Conservation (phyloP, 257 asterid genomes). For the Galeopsis tetrahit region DNA sequence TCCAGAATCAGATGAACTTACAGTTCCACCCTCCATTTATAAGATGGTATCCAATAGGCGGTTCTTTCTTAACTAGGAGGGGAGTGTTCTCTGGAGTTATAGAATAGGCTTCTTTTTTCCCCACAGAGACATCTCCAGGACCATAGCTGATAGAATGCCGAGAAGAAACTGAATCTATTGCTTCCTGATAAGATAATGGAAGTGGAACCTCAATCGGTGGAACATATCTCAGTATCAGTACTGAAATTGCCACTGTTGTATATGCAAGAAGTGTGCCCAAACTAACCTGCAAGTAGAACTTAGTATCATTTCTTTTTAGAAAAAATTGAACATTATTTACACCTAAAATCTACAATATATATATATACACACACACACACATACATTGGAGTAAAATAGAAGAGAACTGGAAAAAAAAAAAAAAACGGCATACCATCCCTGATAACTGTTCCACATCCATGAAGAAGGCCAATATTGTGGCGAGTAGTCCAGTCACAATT, state of each 20-base stretch:
- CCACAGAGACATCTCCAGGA: slow-evolving; percentile 40
- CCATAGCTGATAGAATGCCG: slow-evolving; percentile 42
- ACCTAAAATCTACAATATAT: background rate
- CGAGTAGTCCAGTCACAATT: slow-evolving; percentile 70
- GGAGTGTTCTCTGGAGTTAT: slow-evolving; percentile 47
- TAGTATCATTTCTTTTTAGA: background rate
- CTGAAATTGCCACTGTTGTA: slow-evolving; percentile 86
- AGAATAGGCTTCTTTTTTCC: slow-evolving; percentile 40
- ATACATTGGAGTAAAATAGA: background rate
- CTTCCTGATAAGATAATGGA: slow-evolving; percentile 77
- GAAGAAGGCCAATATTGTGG: slow-evolving; percentile 77
- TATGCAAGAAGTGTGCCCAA: slow-evolving; percentile 98
- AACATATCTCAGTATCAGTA: slow-evolving; percentile 88
- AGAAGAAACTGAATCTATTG: slow-evolving; percentile 77
- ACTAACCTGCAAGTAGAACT: slow-evolving; percentile 77
- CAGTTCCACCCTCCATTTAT: slow-evolving; percentile 46
- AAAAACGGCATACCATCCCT: slow-evolving; percentile 73
- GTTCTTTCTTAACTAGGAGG: slow-evolving; percentile 53
- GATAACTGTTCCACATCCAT: slow-evolving; percentile 94
- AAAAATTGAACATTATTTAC: background rate
- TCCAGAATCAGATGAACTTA: slow-evolving; percentile 45
- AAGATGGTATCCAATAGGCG: slow-evolving; percentile 48
- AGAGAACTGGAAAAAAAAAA: slow-evolving; percentile 20
- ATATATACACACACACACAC: too few relatives aligned
- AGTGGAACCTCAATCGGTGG: slow-evolving; percentile 92